A percentile compares a stretch with the other conserved stretches of the same genome.
phyloP scores from a whole-genome alignment of 2,329 filamentous ascomycete species.

The Ophiostoma ulmi region DNA sequence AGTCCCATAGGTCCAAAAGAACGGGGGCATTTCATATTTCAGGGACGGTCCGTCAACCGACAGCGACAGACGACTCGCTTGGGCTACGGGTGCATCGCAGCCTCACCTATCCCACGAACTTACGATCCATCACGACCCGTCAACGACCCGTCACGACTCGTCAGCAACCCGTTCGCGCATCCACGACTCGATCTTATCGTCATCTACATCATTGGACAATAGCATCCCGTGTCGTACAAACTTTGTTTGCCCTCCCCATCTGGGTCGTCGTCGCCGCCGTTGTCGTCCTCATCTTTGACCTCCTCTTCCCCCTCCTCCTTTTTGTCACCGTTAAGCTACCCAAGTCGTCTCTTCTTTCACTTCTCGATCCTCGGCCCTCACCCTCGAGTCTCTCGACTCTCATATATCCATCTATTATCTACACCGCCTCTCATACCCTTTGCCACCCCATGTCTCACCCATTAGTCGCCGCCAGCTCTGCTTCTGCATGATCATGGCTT shows the following conservation, averaged over 20 bases:
- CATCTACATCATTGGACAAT: constrained; percentile 4
- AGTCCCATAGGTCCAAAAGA: background rate
- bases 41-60: background rate
- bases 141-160: background rate
- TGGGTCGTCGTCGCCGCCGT: background rate
- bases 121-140: background rate
- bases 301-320: background rate
- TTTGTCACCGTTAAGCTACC: background rate
- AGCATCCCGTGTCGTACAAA: background rate
- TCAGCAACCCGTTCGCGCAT: background rate
- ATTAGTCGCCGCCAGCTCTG: constrained; percentile 11
- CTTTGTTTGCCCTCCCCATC: background rate
- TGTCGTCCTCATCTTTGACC: background rate
- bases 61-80: background rate
- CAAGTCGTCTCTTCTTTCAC: background rate
- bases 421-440: background rate
- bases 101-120: constrained; percentile 5
- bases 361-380: background rate
- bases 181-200: background rate
- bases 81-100: background rate
- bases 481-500: constrained; percentile 16
- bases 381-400: background rate
- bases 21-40: background rate
- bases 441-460: background rate
- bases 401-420: background rate